A percentile compares a stretch with the other conserved stretches of the same genome.
Evolutionary conservation across 192 early-diverging fungal genomes (phyloP).

Genomic region (Coemansia erecta): DNA sequence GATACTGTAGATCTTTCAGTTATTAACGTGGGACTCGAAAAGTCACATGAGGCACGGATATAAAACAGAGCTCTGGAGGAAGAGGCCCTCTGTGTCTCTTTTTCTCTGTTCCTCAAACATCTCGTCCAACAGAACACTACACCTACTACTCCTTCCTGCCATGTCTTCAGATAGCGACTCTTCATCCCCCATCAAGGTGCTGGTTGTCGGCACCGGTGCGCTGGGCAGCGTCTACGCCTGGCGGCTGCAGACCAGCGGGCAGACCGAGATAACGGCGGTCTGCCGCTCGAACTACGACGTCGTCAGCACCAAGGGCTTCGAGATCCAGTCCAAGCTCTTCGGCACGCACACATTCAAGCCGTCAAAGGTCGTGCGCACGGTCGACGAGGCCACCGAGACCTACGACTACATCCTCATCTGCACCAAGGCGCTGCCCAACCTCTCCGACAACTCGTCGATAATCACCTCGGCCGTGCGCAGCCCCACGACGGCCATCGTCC

Average conservation of each 20-base stretch:
- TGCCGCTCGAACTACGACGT: conserved; percentile 68
- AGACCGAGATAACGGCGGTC: conserved; percentile 54
- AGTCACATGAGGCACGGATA: not conserved
- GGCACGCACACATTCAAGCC: conserved; percentile 60
- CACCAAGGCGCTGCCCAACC: conserved; percentile 66
- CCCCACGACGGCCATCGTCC: conserved; percentile 55
- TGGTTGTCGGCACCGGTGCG: conserved; percentile 68
- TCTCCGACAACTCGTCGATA: conserved; percentile 57
- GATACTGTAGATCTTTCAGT: too few species aligned
- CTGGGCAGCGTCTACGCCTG: conserved; percentile 65
- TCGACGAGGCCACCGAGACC: conserved; percentile 26
- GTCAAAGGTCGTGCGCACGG: conserved; percentile 51
- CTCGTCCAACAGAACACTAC: too few species aligned
- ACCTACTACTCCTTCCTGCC: not conserved
- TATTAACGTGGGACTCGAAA: too few species aligned
- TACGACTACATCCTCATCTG: conserved; percentile 65
- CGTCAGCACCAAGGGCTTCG: conserved; percentile 56
- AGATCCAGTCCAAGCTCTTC: conserved; percentile 57
- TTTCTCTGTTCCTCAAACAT: too few species aligned
- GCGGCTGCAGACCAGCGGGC: conserved; percentile 58
- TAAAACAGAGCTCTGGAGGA: not conserved
- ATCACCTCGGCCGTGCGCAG: conserved; percentile 57
- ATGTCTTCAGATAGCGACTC: not conserved
- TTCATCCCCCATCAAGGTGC: conserved; percentile 18
- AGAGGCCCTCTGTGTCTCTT: not conserved